These are phyloP conservation scores for Telopea speciosissima DNA, from an alignment of 177 flowering plant species.

Conservation along the genomic window DNA sequence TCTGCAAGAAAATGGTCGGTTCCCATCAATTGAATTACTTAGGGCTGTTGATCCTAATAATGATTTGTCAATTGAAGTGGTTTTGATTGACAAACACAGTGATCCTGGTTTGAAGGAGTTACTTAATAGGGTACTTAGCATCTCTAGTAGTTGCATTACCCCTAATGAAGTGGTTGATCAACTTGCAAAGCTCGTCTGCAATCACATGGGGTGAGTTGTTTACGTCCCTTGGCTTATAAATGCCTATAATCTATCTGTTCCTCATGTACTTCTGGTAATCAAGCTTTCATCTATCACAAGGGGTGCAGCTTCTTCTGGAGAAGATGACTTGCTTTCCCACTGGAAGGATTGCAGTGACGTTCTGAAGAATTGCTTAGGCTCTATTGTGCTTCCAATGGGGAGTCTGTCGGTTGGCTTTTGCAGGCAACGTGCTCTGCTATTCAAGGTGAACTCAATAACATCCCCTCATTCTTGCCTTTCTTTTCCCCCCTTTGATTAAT, in stretches of 20 bases:
- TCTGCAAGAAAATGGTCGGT: conserved; percentile 73
- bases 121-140: conserved; percentile 45
- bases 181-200: conserved; percentile 81
- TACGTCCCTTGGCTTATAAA: background rate
- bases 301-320: conserved; percentile 66
- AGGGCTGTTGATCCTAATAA: conserved; percentile 49
- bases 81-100: conserved; percentile 64
- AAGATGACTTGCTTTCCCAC: conserved; percentile 42
- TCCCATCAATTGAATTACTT: conserved; percentile 79
- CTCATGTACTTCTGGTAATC: conserved; percentile 15
- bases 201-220: conserved; percentile 76
- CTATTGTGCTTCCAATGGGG: conserved; percentile 83
- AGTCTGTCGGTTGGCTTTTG: conserved; percentile 83
- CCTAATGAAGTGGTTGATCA: conserved; percentile 77
- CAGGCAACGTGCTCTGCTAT: conserved; percentile 82
- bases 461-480: too few relatives aligned
- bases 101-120: conserved; percentile 76
- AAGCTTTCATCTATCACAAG: conserved; percentile 36
- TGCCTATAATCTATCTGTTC: background rate
- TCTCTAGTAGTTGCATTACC: conserved; percentile 58
- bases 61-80: conserved; percentile 63
- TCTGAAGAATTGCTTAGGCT: conserved; percentile 72
- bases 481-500: too few relatives aligned
- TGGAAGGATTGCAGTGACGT: conserved; percentile 73
- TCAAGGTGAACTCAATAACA: conserved; percentile 51